phyloP scores from a whole-genome alignment of 2,329 filamentous ascomycete genomes.

The Raffaelea arxii region DNA sequence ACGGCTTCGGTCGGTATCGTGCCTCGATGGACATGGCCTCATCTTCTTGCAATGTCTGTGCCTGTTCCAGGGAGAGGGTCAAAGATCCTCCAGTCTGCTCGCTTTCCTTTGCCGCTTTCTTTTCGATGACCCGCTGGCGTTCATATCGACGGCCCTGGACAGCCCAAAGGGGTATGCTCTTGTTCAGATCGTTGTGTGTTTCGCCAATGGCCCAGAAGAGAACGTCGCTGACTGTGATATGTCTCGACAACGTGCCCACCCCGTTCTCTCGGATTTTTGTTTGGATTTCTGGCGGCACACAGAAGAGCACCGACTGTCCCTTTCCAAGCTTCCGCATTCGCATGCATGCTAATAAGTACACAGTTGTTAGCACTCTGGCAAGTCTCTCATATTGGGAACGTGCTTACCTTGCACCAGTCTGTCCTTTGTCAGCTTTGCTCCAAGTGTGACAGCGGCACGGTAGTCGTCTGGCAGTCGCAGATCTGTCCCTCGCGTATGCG shows the following conservation, averaged over 20 bases:
- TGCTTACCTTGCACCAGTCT: conserved; percentile 54
- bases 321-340: conserved; percentile 57
- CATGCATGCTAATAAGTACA: conserved; percentile 58
- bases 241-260: conserved; percentile 3
- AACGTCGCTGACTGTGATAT: conserved; percentile 43
- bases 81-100: too few species aligned
- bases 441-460: conserved; percentile 58
- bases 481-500: conserved; percentile 62
- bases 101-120: too few species aligned
- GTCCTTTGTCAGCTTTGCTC: conserved; percentile 57
- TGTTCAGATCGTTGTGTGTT: conserved; percentile 39
- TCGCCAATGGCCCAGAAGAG: conserved; percentile 50
- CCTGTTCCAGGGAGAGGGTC: conserved; percentile 18
- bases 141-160: conserved; percentile 45
- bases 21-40: conserved; percentile 42
- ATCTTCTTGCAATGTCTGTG: conserved; percentile 37
- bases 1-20: conserved; percentile 35
- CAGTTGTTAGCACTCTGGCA: too few species aligned
- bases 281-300: conserved; percentile 48
- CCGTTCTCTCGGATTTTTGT: conserved; percentile 37
- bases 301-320: conserved; percentile 56
- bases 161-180: conserved; percentile 49
- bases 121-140: conserved; percentile 22
- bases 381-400: too few species aligned
- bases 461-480: conserved; percentile 48